These are phyloP conservation scores for Fusarium haematococcum DNA, from an alignment of 2,329 filamentous ascomycete genomes.

Conservation along the genomic window DNA sequence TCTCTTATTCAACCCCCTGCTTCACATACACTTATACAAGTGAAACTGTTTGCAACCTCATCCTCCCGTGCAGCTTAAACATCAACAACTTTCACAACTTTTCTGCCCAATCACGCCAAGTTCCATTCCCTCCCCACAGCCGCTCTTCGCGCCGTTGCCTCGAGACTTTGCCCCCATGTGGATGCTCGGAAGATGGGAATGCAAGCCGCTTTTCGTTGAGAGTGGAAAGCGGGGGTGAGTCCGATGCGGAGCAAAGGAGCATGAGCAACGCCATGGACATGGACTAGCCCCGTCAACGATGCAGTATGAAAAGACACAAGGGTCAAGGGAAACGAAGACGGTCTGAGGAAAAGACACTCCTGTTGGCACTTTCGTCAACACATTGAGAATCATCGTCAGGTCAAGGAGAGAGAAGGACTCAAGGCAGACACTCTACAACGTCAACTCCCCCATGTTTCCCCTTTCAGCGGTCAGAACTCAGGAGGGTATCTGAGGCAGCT, in stretches of 20 bases:
- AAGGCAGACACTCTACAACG: background rate
- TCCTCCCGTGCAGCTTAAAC: background rate
- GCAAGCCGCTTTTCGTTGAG: slow-evolving; percentile 30
- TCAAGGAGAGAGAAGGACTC: background rate
- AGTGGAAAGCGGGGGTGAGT: slow-evolving; percentile 32
- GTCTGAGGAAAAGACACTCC: background rate
- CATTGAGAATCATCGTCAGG: background rate
- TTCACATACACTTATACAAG: background rate
- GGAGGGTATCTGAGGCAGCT: slow-evolving; percentile 4
- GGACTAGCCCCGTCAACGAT: background rate
- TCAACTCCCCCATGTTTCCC: slow-evolving; percentile 11
- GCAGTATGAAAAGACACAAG: background rate
- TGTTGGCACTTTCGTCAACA: background rate
- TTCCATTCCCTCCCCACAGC: slow-evolving; percentile 23
- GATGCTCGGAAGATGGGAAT: slow-evolving; percentile 33
- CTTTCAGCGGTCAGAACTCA: slow-evolving; percentile 1
- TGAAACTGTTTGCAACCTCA: background rate
- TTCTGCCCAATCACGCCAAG: slow-evolving; percentile 21
- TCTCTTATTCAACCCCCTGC: background rate
- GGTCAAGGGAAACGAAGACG: background rate
- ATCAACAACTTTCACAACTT: background rate
- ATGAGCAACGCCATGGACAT: slow-evolving; percentile 12
- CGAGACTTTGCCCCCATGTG: slow-evolving; percentile 29
- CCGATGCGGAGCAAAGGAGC: slow-evolving; percentile 42
- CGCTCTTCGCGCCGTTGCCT: slow-evolving; percentile 38